Percentiles rank a stretch among this genome's conserved stretches.
Conservation (phyloP, 2,329 filamentous ascomycete genomes). For the Neonectria faginata region DNA sequence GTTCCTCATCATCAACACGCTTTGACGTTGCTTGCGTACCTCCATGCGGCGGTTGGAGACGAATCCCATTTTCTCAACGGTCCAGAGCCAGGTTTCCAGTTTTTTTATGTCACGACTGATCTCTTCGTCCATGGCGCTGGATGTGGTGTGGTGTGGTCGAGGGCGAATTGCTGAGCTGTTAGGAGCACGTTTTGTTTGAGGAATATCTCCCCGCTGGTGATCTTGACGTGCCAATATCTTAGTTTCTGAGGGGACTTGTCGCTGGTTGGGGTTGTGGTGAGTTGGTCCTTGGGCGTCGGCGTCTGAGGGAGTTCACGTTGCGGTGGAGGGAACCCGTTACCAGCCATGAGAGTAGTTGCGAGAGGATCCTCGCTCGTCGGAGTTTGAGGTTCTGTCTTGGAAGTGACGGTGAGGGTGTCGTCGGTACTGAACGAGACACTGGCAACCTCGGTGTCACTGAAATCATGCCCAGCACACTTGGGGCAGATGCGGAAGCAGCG, state of each 20-base stretch:
- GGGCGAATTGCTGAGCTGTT: not conserved
- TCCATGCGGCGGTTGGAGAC: not conserved
- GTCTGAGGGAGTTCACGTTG: not conserved
- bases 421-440: not conserved
- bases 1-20: not conserved
- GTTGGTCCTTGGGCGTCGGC: not conserved
- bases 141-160: not conserved
- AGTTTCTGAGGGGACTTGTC: not conserved
- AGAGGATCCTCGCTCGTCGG: not conserved
- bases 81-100: not conserved
- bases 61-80: not conserved
- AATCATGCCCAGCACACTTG: not conserved
- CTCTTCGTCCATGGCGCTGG: not conserved
- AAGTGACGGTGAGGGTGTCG: not conserved
- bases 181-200: not conserved
- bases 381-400: not conserved
- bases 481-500: constrained; percentile 7
- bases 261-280: not conserved
- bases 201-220: not conserved
- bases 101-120: not conserved
- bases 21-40: not conserved
- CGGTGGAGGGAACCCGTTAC: not conserved
- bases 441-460: not conserved
- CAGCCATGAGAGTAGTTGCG: not conserved
- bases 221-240: not conserved